Evolutionary conservation across 257 asterid genomes (phyloP), one percentile per base, ranked within the genome.

Genomic region (Ballota nigra): DNA sequence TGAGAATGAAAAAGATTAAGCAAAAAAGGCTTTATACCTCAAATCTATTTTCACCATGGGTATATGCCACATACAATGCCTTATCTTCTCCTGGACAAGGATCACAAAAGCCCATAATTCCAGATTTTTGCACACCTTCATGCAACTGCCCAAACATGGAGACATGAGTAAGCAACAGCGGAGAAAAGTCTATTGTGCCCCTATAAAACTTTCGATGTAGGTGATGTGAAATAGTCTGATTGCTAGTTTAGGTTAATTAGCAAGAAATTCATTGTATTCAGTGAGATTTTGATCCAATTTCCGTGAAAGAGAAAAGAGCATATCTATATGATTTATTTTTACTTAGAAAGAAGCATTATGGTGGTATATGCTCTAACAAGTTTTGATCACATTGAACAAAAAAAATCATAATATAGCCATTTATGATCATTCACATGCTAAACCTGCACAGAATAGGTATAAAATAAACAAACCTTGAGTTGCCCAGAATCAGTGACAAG

Each of bases 71-170:
- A 47, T 82, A 77, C 83, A 95, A 72, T 75, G 82, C 86, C 85
- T 92, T 95, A n/a, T 86, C 75, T 75, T 84, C 96, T 56, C 92
- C 96, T 0, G 99, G 98, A 71, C 92, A 95, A 83, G 98, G 96
- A 88, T 95, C 98, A 13, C 98, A 95, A 74, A 88, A 95, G n/a
- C 99, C 99, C 98, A 95, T 95, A 59, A 95, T 92, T 70, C 99
- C 98, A 0, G 96, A 92, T 77, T 92, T 92, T 81, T 90, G 92
- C 55, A 92, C 94, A 40, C 98, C 96, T 52, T 82, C 91, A 20
- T 95, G 97, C 24, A 95, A 90, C 99, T 95, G 89, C 82, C 82
- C 34, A 74, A 43, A 73, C 59, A 59, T 18, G 53, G 43, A 49
- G 12, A 28, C 57, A 51, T 36, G 1, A 49, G 33, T 52, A 72